These are phyloP conservation scores for Orychophragmus violaceus DNA, from an alignment of 345 rosid genomes.

Conservation along the genomic window DNA sequence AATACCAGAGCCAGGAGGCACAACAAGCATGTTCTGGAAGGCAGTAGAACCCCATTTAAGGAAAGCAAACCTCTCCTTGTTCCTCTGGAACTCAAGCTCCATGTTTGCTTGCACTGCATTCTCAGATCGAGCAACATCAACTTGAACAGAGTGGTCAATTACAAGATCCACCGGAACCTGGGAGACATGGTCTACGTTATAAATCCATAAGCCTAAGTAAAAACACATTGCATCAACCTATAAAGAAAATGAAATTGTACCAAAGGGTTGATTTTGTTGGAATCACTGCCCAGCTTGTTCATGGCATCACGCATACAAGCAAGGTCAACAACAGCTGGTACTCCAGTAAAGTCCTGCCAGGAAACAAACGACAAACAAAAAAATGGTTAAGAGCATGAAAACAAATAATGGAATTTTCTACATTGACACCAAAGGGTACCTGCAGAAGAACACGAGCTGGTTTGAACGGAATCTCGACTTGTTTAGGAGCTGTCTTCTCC, in stretches of 20 bases:
- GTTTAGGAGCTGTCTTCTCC: constrained; percentile 68
- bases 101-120: constrained; percentile 92
- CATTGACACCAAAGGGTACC: constrained; percentile 19
- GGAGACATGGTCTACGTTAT: not conserved
- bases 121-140: constrained; percentile 87
- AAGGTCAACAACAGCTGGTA: constrained; percentile 95
- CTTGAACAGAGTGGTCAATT: constrained; percentile 93
- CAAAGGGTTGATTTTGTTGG: constrained; percentile 88
- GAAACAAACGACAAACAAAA: not conserved
- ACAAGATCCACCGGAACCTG: constrained; percentile 99
- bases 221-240: not conserved
- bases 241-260: constrained; percentile 23
- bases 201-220: not conserved
- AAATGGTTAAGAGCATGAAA: not conserved
- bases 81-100: constrained; percentile 82
- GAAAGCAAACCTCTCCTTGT: constrained; percentile 88
- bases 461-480: constrained; percentile 85
- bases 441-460: constrained; percentile 79
- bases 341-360: constrained; percentile 92
- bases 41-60: constrained; percentile 97
- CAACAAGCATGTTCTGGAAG: constrained; percentile 89
- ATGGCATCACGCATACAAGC: constrained; percentile 99
- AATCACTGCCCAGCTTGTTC: constrained; percentile 79
- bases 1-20: constrained; percentile 94
- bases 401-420: not conserved